Evolutionary conservation across 179 eudicot species (phyloP), one percentile per base, ranked within the genome.

Genomic region (Drosera spatulata): DNA sequence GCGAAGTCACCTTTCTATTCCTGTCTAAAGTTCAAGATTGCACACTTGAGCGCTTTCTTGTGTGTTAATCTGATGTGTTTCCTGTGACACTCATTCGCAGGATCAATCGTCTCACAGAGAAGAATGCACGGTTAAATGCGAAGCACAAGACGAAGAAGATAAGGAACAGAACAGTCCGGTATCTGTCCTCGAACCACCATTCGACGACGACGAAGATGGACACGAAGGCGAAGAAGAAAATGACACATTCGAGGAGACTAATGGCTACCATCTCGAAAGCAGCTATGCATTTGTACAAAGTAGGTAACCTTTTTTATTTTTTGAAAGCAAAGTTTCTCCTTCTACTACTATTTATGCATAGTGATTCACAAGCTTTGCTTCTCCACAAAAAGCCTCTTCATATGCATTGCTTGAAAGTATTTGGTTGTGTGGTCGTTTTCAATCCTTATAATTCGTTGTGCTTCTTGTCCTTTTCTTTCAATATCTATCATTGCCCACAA

Each of bases 121-220:
- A 37, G 74, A 66, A 33, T 50, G 37, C 10, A 49, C 15, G 39
- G 58, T 60, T 38, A 73, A 73, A 15, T 63, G 61, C 37, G 62
- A 66, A 33, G 56, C 33, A 45, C 77, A 72, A 4, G 91, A 77
- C 12, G 81, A 83, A 39, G 96, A 85, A 52, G 95, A 91, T 50
- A 82, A 84, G 62, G 96, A 93, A 53, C 96, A 93, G 40, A 79
- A 74, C 61, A 93, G 99, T 53, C 99, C 99, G 1, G 95, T 93
- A 14, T 88, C 96, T 2, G 83, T 93, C 11, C 63, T 93, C 63
- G 98, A 88, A 53, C 84, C 95, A 37, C 90, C 82, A 13, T 93
- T 84, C 42, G 83, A 81, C 48, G 95, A 88, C 10, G 90, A 86
- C 5, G 82, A 79, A 15, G 83, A 71, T 1, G 78, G 56, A 12